Percentiles rank a stretch among this genome's conserved stretches.
Conservation (phyloP, 1,284 basidiomycete species). For the Bjerkandera adusta region DNA sequence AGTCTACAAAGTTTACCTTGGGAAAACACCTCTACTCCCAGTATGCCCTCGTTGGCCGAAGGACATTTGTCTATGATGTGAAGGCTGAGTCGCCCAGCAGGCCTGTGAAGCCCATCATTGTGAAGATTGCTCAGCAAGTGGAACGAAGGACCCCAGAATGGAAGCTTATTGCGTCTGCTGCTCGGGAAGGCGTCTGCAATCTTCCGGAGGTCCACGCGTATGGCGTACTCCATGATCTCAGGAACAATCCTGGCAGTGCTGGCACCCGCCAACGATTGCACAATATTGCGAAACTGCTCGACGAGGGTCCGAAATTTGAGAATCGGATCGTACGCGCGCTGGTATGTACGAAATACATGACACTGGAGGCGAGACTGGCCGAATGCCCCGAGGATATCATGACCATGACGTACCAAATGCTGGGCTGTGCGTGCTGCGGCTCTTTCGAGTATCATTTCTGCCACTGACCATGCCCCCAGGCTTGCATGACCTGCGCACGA, state of each 20-base stretch:
- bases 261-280: neutral
- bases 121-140: neutral
- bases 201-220: too few relatives aligned
- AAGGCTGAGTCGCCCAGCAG: neutral
- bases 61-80: neutral
- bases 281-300: neutral
- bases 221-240: too few relatives aligned
- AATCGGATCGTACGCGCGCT: constrained; percentile 5
- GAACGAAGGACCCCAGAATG: neutral
- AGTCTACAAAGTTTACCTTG: neutral
- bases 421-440: constrained; percentile 8
- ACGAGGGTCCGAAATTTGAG: constrained; percentile 2
- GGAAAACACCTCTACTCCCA: neutral
- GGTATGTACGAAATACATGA: constrained; percentile 7
- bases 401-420: constrained; percentile 11
- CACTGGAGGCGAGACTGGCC: neutral
- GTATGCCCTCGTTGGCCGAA: neutral
- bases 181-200: neutral
- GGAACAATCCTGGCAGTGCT: neutral
- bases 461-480: constrained; percentile 2
- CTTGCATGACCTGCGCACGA: constrained; percentile 6
- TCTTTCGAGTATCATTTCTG: neutral
- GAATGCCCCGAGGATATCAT: neutral
- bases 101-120: neutral
- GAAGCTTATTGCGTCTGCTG: neutral